Conservation (phyloP, 805 yeast species). For the Lipomyces orientalis region DNA sequence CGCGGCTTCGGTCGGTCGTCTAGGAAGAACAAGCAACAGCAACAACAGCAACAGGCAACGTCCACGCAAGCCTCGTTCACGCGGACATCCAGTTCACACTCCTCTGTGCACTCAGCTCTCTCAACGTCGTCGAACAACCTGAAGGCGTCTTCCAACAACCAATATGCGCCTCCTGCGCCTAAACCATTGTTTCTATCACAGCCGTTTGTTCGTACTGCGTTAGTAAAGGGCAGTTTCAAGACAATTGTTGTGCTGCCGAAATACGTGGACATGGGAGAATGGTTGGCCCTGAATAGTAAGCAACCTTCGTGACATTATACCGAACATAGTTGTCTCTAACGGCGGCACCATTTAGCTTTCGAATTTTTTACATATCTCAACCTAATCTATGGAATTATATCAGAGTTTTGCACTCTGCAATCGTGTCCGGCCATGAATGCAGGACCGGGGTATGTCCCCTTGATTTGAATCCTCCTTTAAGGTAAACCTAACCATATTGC, state of each 20-base stretch:
- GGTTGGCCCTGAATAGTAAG: slow-evolving; percentile 81
- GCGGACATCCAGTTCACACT: slow-evolving; percentile 23
- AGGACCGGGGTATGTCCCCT: slow-evolving; percentile 64
- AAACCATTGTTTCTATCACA: slow-evolving; percentile 80
- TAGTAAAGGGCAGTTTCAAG: slow-evolving; percentile 95
- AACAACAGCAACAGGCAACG: slow-evolving; percentile 39
- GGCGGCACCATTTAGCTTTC: slow-evolving; percentile 55
- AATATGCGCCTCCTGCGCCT: slow-evolving; percentile 29
- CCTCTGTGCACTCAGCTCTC: slow-evolving; percentile 15
- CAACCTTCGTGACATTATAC: not conserved
- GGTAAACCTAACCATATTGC: not conserved
- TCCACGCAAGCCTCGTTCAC: slow-evolving; percentile 29
- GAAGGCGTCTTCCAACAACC: slow-evolving; percentile 25
- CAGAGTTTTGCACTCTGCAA: slow-evolving; percentile 90
- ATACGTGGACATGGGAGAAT: slow-evolving; percentile 91
- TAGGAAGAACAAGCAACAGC: slow-evolving; percentile 52
- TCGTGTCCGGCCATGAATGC: slow-evolving; percentile 94
- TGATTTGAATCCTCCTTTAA: not conserved
- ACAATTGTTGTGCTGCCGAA: slow-evolving; percentile 95
- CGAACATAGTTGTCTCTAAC: not conserved
- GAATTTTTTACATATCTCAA: slow-evolving; percentile 85
- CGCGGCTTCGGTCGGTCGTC: slow-evolving; percentile 67
- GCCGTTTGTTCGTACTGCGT: slow-evolving; percentile 90
- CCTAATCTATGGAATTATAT: slow-evolving; percentile 87
- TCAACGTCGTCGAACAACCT: slow-evolving; percentile 9